Percentiles rank a stretch among this genome's conserved stretches.
Conservation (phyloP, 2,329 filamentous ascomycete genomes). For the Pseudogymnoascus sp. region DNA sequence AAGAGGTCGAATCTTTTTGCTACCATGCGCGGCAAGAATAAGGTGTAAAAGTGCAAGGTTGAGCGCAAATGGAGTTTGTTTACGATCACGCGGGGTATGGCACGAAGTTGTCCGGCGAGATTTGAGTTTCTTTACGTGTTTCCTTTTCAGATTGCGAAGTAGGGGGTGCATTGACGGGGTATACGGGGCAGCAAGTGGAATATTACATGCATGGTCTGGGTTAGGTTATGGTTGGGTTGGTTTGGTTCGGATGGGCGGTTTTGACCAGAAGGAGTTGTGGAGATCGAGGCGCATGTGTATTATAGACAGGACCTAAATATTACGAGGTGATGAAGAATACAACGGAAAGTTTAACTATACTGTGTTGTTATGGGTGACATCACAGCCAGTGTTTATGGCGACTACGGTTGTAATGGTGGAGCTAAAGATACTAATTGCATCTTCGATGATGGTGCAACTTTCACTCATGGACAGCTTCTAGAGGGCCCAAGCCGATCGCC, state of each 20-base stretch:
- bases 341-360: not conserved
- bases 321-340: constrained; percentile 6
- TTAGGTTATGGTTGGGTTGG: not conserved
- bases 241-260: not conserved
- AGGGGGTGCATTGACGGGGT: not conserved
- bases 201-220: not conserved
- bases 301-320: constrained; percentile 13
- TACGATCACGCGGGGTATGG: not conserved
- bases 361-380: not conserved
- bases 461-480: not conserved
- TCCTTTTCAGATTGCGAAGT: not conserved
- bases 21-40: not conserved
- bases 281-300: not conserved
- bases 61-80: not conserved
- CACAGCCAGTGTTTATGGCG: not conserved
- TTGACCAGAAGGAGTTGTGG: not conserved
- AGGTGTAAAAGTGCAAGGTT: not conserved
- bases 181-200: not conserved
- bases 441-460: not conserved
- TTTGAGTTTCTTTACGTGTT: not conserved
- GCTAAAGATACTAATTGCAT: not conserved
- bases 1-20: not conserved
- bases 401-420: not conserved
- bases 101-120: not conserved
- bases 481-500: not conserved